Evolutionary conservation across 345 rosid genomes (phyloP).

Genomic region (Populus davidiana): DNA sequence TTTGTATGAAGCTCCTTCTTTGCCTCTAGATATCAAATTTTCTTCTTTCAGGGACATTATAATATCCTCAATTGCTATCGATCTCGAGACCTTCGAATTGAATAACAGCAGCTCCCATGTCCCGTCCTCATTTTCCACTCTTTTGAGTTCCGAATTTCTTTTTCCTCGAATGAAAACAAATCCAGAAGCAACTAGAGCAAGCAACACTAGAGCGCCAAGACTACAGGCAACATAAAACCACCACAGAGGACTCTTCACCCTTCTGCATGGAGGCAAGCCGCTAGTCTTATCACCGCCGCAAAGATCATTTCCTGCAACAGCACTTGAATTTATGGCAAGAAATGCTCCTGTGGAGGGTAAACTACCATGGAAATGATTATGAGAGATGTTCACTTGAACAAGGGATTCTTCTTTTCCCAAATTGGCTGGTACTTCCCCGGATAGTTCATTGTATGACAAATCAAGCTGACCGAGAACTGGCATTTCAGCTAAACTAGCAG

Average conservation of each 20-base stretch:
- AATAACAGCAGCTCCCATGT: constrained; percentile 66
- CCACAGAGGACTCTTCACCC: constrained; percentile 34
- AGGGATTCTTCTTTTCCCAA: constrained; percentile 29
- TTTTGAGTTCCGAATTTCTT: constrained; percentile 38
- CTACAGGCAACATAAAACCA: constrained; percentile 47
- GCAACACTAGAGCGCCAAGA: constrained; percentile 31
- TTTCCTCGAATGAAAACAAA: constrained; percentile 32
- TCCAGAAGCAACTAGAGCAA: constrained; percentile 32
- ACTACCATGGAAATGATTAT: constrained; percentile 45
- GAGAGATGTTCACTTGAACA: constrained; percentile 27
- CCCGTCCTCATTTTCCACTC: constrained; percentile 64
- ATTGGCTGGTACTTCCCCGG: constrained; percentile 57
- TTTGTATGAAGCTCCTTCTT: constrained; percentile 25
- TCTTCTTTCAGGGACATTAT: constrained; percentile 41
- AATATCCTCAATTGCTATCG: constrained; percentile 40
- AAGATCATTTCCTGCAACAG: constrained; percentile 65
- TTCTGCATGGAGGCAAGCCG: constrained; percentile 59
- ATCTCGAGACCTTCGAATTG: constrained; percentile 41
- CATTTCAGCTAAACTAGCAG: constrained; percentile 40
- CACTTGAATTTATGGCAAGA: constrained; percentile 67
- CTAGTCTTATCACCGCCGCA: constrained; percentile 45
- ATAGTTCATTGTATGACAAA: constrained; percentile 59
- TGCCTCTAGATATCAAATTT: constrained; percentile 42
- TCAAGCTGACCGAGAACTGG: constrained; percentile 72
- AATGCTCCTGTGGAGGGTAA: constrained; percentile 71